Evolutionary conservation across 129 eudicot genomes (phyloP).

Genomic region (Logfia minima): DNA sequence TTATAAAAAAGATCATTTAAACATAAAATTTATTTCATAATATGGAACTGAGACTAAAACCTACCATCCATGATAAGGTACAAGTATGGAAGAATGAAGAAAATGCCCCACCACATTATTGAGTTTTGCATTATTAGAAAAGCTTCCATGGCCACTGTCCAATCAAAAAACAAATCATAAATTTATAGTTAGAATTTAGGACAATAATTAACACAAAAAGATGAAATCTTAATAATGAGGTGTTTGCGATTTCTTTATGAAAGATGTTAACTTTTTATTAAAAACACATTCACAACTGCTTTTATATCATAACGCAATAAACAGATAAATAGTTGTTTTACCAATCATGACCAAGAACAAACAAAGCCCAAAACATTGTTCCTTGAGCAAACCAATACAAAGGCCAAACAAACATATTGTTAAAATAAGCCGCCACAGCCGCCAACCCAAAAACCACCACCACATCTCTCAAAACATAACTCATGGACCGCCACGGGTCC

Average conservation of each 20-base stretch:
- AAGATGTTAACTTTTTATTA: too few relatives aligned
- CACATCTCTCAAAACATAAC: conserved; percentile 81
- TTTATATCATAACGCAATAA: neutral
- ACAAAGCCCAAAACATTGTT: conserved; percentile 98
- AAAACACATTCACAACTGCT: too few relatives aligned
- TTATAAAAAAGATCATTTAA: neutral
- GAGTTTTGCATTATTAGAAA: conserved; percentile 66
- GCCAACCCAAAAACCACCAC: conserved; percentile 82
- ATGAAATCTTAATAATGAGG: neutral
- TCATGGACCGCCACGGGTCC: conserved; percentile 83
- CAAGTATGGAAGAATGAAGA: conserved; percentile 92
- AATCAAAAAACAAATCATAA: conserved; percentile 22
- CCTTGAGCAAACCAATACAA: conserved; percentile 95
- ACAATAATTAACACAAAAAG: neutral
- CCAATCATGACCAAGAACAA: conserved; percentile 99
- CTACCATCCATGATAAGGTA: conserved; percentile 98
- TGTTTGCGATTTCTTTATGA: neutral
- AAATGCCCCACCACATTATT: conserved; percentile 91
- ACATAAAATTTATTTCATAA: neutral
- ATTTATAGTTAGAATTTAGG: neutral
- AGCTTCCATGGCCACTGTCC: conserved; percentile 90
- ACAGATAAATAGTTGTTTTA: conserved; percentile 26
- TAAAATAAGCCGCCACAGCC: conserved; percentile 65
- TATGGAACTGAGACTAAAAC: conserved; percentile 9
- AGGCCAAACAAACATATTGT: conserved; percentile 93